These are phyloP conservation scores for Lotmaria passim DNA, from an alignment of 208 protist genomes.

Conservation along the genomic window DNA sequence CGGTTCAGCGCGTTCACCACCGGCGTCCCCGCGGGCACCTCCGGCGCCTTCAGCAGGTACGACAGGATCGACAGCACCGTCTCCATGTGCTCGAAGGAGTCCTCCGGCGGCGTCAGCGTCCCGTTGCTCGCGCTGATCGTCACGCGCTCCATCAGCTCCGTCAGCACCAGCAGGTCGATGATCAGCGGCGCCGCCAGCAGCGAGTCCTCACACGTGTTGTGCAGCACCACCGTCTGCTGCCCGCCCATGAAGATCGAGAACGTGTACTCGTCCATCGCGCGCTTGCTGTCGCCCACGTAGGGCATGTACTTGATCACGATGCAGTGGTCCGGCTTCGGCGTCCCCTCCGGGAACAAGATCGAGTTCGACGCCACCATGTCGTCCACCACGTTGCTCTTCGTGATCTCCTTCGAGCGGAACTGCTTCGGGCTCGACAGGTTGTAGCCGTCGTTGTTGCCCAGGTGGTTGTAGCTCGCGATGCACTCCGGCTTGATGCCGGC, in stretches of 20 bases:
- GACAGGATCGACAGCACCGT: conserved; percentile 94
- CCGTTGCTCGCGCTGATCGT: conserved; percentile 41
- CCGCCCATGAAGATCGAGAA: conserved; percentile 99
- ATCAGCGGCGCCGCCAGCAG: conserved; percentile 98
- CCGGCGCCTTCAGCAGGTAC: conserved; percentile 97
- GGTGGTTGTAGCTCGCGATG: conserved; percentile 93
- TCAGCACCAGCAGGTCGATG: conserved; percentile 97
- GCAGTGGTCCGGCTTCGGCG: conserved; percentile 96
- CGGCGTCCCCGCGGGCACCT: conserved; percentile 93
- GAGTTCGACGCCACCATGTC: conserved; percentile 98
- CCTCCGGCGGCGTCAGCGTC: conserved; percentile 20
- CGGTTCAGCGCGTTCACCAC: conserved; percentile 98
- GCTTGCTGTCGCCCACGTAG: conserved; percentile 97
- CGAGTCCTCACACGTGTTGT: conserved; percentile 99
- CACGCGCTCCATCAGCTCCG: conserved; percentile 96
- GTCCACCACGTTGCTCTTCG: conserved; percentile 99
- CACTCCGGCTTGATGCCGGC: conserved; percentile 92
- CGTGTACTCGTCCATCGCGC: conserved; percentile 99
- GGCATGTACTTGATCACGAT: conserved; percentile 99
- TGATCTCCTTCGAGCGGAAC: conserved; percentile 99
- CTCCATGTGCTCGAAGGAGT: conserved; percentile 90
- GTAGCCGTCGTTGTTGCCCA: conserved; percentile 99
- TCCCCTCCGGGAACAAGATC: conserved; percentile 94
- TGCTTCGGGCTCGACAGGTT: conserved; percentile 96
- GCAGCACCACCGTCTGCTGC: conserved; percentile 93